Conservation (phyloP, 345 rosid genomes). For the Lepidium aucheri region DNA sequence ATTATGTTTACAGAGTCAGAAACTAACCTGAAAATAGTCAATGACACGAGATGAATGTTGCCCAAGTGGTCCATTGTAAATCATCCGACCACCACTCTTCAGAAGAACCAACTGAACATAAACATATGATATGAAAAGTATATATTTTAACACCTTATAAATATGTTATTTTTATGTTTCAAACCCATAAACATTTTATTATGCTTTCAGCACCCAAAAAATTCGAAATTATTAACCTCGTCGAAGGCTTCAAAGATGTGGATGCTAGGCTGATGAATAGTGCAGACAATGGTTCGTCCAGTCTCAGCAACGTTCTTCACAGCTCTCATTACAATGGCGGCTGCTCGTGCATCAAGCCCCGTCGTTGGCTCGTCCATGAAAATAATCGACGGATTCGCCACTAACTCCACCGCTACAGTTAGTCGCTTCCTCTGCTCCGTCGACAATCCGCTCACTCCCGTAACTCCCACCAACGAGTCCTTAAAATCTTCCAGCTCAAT, state of each 20-base stretch:
- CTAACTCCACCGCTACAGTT: constrained; percentile 74
- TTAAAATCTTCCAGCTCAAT: constrained; percentile 66
- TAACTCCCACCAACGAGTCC: constrained; percentile 59
- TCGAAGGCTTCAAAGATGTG: constrained; percentile 83
- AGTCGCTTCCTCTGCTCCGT: constrained; percentile 76
- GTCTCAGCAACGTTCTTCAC: constrained; percentile 70
- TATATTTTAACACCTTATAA: no score
- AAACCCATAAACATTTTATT: no score
- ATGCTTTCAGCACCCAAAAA: not conserved
- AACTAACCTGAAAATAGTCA: constrained; percentile 61
- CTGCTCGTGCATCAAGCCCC: constrained; percentile 82
- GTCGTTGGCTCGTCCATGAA: constrained; percentile 94
- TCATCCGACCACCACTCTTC: constrained; percentile 61
- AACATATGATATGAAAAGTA: no score
- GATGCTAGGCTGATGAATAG: constrained; percentile 82
- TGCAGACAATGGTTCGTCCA: constrained; percentile 78
- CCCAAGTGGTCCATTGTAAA: constrained; percentile 69
- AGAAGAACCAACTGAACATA: constrained; percentile 56
- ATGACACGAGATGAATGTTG: constrained; percentile 45
- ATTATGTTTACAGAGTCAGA: not conserved
- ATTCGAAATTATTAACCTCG: constrained; percentile 29
- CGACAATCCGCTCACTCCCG: constrained; percentile 56
- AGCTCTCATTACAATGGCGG: constrained; percentile 79
- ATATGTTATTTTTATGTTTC: no score
- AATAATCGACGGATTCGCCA: constrained; percentile 71